phyloP scores from a whole-genome alignment of 306 rosid genomes.

The Cicer arietinum region DNA sequence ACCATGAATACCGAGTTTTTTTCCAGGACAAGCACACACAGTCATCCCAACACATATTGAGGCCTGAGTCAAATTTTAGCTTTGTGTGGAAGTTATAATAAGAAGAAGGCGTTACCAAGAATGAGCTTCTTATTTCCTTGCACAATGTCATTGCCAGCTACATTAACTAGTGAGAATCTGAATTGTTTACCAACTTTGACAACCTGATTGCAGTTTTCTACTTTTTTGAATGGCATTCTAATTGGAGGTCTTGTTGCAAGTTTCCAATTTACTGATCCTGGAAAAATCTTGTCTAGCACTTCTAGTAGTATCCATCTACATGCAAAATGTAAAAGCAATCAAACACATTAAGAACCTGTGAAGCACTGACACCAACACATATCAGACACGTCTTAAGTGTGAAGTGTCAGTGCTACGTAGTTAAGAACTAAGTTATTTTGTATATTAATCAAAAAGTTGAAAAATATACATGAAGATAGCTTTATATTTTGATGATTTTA shows the following conservation, averaged over 20 bases:
- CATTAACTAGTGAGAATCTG: constrained; percentile 84
- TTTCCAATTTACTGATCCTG: constrained; percentile 88
- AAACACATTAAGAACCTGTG: background rate
- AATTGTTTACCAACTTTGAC: constrained; percentile 72
- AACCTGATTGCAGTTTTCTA: constrained; percentile 97
- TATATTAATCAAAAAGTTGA: background rate
- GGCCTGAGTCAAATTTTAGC: too few relatives aligned
- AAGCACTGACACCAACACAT: too few relatives aligned
- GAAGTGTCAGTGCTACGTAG: too few relatives aligned
- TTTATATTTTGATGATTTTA: constrained; percentile 24
- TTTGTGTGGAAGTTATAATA: constrained; percentile 24
- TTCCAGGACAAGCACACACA: background rate
- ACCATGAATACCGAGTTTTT: background rate
- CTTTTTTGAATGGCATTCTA: constrained; percentile 94
- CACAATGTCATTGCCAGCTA: constrained; percentile 91
- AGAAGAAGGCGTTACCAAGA: constrained; percentile 68
- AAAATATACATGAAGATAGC: background rate
- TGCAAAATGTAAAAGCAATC: constrained; percentile 27
- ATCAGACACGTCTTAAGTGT: too few relatives aligned
- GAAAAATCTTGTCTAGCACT: constrained; percentile 89
- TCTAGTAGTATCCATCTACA: constrained; percentile 89
- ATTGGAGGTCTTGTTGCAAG: constrained; percentile 96
- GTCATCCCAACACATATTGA: too few relatives aligned
- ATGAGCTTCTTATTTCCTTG: constrained; percentile 99
- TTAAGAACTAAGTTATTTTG: constrained; percentile 23